Base-by-base conservation (phyloP, 1,284 basidiomycete species). In the Coriolopsis trogii region DNA sequence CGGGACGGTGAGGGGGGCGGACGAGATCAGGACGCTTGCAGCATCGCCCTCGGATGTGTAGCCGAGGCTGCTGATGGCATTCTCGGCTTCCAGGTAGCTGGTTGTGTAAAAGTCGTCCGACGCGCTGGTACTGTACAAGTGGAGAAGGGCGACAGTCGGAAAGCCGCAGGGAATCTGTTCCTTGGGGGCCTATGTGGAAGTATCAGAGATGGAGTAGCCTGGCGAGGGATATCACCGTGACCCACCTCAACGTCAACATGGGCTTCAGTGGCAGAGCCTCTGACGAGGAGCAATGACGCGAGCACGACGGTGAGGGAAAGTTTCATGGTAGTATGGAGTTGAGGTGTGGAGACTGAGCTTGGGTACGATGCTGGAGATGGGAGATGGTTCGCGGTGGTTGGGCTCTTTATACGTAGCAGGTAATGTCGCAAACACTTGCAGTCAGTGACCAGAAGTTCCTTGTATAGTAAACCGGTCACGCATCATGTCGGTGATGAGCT, bases 31-130 rank as follows among this genome's bases (percentile, higher is more conserved):
- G 24, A 59, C 54, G 10, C 41, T 44, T 2, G 40, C 46, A 13
- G 50, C 45, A 38, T 48, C 40, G 21, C 51, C 51, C 37, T 56
- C 54, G 38, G 45, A 39, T 21, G 8, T 30, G 51, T 56, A 59
- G 6, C 51, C 48, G 29, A 28, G 25, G 6, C 29, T 33, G 15
- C 42, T 25, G 43, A 53, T 31, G 29, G 51, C 51, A 33, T 26
- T 34, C 41, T 59, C 39, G 23, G 37, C 29, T 51, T 54, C 50
- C 5, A 37, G 8, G 29, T 36, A 26, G 26, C 44, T 41, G 25
- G 55, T 52, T 16, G 58, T 55, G 46, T 54, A 60, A 52, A 57
- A 60, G 44, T 56, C 55, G 42, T 56, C 54, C 12, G 30, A 30
- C 7, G 12, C 12, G 18, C 13, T 15, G 6, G 28, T 5, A 44